Evolutionary conservation across 73 alveolate genomes (phyloP), one percentile per base, ranked within the genome.

Genomic region (Durusdinium trenchii): DNA sequence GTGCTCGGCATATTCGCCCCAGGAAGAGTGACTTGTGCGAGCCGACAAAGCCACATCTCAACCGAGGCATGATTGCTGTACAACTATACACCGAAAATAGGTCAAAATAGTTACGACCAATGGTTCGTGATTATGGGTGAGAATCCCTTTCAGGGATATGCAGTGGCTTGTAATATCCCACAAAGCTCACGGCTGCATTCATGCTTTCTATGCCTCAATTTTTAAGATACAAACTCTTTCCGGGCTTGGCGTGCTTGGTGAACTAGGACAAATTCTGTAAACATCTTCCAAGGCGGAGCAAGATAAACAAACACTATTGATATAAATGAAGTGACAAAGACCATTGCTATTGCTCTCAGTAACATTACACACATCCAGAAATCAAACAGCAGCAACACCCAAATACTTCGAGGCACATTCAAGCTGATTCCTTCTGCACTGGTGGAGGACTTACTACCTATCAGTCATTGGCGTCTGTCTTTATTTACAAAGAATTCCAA

Each of bases 21-120:
- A 73, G 30, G 85, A 12, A 40, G 16, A 36, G 90, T 47, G 90
- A 79, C 90, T 79, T 79, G 90, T 79, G 48, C 90, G 90, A 79
- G 90, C 90, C 90, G 48, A 79, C 90, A 79, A 79, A 79, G 69
- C 90, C 90, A 47, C 90, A 47, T 6, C 26, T 7, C 47, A 35
- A 38, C 16, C 62, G 38, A 26, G 51, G 6, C 12, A 9, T 6
- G 69, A 9, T 61, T 3, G 14, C 90, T 79, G 26, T 79, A 79
- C 90, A 79, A 5, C 69, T 79, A 79, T 79, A 79, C 90, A n/a
- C n/a, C n/a, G n/a, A n/a, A n/a, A n/a, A n/a, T n/a, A n/a, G n/a
- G n/a, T n/a, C n/a, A n/a, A 79, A 47, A 79, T 48, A 3, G 64
- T 45, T 75, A 40, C 85, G 26, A 60, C 87, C 42, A 54, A 36